These are phyloP conservation scores for Cryptococcus wingfieldii DNA, from an alignment of 1,284 basidiomycete species.

Conservation along the genomic window DNA sequence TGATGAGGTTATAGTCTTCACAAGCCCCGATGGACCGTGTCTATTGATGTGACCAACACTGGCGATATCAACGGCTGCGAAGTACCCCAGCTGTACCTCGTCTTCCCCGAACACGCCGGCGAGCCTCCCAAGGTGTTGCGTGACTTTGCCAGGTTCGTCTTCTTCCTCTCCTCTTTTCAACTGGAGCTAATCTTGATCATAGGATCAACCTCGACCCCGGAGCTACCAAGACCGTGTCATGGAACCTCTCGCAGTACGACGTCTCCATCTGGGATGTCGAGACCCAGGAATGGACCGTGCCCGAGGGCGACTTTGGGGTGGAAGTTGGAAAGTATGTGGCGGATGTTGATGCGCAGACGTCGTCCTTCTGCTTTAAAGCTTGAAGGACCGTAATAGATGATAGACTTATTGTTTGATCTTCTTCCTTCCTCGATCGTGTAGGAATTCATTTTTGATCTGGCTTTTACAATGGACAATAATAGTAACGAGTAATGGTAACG, in stretches of 20 bases:
- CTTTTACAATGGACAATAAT: too few relatives aligned
- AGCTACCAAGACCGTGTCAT: slow-evolving; percentile 31
- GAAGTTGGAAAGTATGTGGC: slow-evolving; percentile 29
- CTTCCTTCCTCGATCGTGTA: too few relatives aligned
- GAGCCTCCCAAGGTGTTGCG: slow-evolving; percentile 47
- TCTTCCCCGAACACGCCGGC: slow-evolving; percentile 40
- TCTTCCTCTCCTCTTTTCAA: too few relatives aligned
- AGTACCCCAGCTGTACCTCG: slow-evolving; percentile 45
- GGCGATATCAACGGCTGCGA: slow-evolving; percentile 50
- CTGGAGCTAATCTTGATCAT: too few relatives aligned
- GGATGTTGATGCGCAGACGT: slow-evolving; percentile 10
- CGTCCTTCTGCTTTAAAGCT: not conserved
- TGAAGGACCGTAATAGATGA: too few relatives aligned
- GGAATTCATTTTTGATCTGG: too few relatives aligned
- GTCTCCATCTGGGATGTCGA: slow-evolving; percentile 49
- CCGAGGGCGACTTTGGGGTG: slow-evolving; percentile 43
- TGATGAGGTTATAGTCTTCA: slow-evolving; percentile 33
- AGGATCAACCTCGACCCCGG: slow-evolving; percentile 43
- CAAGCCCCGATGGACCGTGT: slow-evolving; percentile 39
- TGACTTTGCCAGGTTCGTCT: slow-evolving; percentile 8
- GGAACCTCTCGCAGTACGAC: slow-evolving; percentile 48
- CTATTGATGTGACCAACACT: slow-evolving; percentile 50
- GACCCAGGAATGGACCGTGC: slow-evolving; percentile 44
- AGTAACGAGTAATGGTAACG: too few relatives aligned
- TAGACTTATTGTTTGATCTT: too few relatives aligned